Evolutionary conservation across 2,329 filamentous ascomycete genomes (phyloP), one percentile per base, ranked within the genome.

Genomic region (Monosporascus sp.): DNA sequence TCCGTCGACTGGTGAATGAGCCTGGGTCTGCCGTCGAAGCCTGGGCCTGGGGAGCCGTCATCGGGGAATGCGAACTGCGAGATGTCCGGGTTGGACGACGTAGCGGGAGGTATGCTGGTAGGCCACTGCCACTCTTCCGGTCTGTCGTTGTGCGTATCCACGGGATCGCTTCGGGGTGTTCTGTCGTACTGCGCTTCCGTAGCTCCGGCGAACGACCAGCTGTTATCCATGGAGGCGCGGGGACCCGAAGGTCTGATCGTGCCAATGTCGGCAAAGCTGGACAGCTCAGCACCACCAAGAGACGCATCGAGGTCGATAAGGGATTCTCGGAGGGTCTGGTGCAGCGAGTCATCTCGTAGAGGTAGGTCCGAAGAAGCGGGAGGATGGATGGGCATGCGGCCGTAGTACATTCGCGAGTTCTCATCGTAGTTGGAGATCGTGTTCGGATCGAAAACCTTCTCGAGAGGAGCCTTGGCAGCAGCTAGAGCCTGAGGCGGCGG

Each of bases 391-490:
- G 43, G 24, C 26, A 9, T 24, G 24, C 70, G 72, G 19, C 81
- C 80, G 60, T 87, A 87, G 61, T 86, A 85, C 41, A 73, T 74
- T 31, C 80, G 74, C 19, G 82, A 83, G 57, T 86, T 86, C 55
- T 86, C 83, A 24, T 84, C 78, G 57, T 87, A 87, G 56, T 78
- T 84, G 2, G 82, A 82, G 36, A 84, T 78, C 0, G 84, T 86
- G 63, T 86, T 83, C 5, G 83, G 83, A 54, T 87, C 84, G 62
- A 87, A 87, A 0, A 87, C 73, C 57, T 85, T 86, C 59, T 86
- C 83, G 4, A 87, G 68, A 0, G 84, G 84, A 9, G 76, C 82
- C 57, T 79, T 81, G 56, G 83, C 71, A 1, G 80, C 79, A 2
- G 81, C 79, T 6, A 86, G 71, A 26, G 78, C 76, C 48, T 84